phyloP scores from a whole-genome alignment of 495 filamentous ascomycete genomes.

The Aspergillus sparsus region DNA sequence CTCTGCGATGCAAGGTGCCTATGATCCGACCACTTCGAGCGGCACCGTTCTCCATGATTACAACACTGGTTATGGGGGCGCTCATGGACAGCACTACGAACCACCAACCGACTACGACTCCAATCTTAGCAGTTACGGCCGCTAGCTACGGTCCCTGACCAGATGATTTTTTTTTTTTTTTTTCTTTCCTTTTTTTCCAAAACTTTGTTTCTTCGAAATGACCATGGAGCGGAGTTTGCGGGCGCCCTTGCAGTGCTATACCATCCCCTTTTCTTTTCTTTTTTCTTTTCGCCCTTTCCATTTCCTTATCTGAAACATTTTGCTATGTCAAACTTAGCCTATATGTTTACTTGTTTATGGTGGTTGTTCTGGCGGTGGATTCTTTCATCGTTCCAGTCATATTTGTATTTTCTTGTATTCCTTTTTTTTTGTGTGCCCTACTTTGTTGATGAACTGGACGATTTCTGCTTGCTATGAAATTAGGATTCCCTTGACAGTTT shows the following conservation, averaged over 20 bases:
- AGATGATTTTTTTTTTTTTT: conserved; percentile 15
- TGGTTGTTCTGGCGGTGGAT: neutral
- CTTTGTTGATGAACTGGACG: conserved; percentile 3
- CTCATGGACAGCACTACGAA: conserved; percentile 45
- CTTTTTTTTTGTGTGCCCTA: too few relatives aligned
- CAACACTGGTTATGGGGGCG: conserved; percentile 49
- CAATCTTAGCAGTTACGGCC: conserved; percentile 30
- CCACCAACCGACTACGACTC: conserved; percentile 30
- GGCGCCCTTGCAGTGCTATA: conserved; percentile 30
- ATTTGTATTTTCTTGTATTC: conserved; percentile 7
- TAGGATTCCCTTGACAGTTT: conserved; percentile 13
- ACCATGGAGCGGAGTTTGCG: conserved; percentile 43
- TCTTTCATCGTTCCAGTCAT: conserved; percentile 8
- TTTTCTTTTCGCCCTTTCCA: neutral
- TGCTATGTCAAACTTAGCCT: conserved; percentile 1
- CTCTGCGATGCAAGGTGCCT: conserved; percentile 39
- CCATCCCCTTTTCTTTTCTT: conserved; percentile 22
- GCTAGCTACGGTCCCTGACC: conserved; percentile 15
- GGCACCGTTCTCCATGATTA: conserved; percentile 44
- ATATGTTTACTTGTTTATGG: conserved; percentile 9
- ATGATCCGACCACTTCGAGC: conserved; percentile 42
- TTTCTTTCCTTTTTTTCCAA: too few relatives aligned
- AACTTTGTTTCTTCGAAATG: conserved; percentile 32
- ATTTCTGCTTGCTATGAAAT: conserved; percentile 8
- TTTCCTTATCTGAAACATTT: neutral